Conservation (phyloP, 2,329 filamentous ascomycete species). For the Mariannaea elegans region DNA sequence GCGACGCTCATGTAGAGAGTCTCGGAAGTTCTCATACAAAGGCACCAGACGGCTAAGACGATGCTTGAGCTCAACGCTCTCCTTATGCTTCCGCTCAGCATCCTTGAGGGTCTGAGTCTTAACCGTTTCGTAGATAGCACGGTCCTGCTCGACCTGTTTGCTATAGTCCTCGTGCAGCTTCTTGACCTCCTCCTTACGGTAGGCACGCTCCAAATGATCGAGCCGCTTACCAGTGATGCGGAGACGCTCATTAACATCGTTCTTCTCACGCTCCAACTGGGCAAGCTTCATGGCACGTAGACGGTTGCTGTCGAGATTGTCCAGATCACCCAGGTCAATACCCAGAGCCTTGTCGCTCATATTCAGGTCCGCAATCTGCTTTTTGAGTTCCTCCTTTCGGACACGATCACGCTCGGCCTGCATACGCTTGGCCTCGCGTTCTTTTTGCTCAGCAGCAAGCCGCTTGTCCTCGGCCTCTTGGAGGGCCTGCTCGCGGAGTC, state of each 20-base stretch:
- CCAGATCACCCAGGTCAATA: slow-evolving; percentile 82
- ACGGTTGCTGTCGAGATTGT: slow-evolving; percentile 86
- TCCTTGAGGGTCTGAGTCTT: slow-evolving; percentile 83
- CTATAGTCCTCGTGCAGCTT: slow-evolving; percentile 89
- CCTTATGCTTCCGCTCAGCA: slow-evolving; percentile 87
- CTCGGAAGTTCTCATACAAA: slow-evolving; percentile 85
- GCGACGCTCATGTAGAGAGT: slow-evolving; percentile 83
- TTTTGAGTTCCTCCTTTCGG: slow-evolving; percentile 92
- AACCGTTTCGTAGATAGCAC: slow-evolving; percentile 80
- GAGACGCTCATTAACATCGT: slow-evolving; percentile 89
- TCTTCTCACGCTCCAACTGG: slow-evolving; percentile 98
- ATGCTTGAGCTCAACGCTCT: slow-evolving; percentile 92
- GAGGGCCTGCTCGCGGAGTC: slow-evolving; percentile 84
- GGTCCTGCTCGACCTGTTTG: slow-evolving; percentile 79
- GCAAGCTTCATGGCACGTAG: slow-evolving; percentile 95
- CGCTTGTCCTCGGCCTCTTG: slow-evolving; percentile 91
- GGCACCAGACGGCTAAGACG: slow-evolving; percentile 85
- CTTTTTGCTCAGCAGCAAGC: slow-evolving; percentile 89
- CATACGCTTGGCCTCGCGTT: slow-evolving; percentile 86
- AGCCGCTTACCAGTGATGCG: slow-evolving; percentile 94
- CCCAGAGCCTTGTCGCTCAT: slow-evolving; percentile 79
- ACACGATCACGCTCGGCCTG: slow-evolving; percentile 90
- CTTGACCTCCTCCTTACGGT: slow-evolving; percentile 94
- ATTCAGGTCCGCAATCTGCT: slow-evolving; percentile 91
- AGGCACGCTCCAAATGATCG: slow-evolving; percentile 95